These are phyloP conservation scores for Coemansia sp. DNA, from an alignment of 192 early-diverging fungal species.

Conservation along the genomic window DNA sequence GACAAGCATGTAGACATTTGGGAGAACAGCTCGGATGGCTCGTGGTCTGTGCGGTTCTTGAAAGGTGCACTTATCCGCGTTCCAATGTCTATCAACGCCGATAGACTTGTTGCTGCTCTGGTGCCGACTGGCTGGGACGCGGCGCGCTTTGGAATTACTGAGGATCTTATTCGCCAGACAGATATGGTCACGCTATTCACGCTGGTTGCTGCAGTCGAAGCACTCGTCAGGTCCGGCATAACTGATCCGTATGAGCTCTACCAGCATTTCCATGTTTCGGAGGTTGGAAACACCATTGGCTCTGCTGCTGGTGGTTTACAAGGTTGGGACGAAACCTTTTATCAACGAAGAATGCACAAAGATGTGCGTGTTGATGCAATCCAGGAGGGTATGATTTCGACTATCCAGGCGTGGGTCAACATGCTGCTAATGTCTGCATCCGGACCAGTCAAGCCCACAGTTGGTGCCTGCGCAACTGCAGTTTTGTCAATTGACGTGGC, in stretches of 20 bases:
- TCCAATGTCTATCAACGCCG: constrained; percentile 84
- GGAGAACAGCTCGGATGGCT: constrained; percentile 70
- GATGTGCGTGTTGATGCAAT: constrained; percentile 80
- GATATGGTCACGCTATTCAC: constrained; percentile 85
- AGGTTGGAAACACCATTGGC: constrained; percentile 87
- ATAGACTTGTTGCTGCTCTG: constrained; percentile 80
- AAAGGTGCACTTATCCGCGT: constrained; percentile 87
- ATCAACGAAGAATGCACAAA: constrained; percentile 71
- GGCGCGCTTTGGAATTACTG: constrained; percentile 84
- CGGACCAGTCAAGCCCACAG: constrained; percentile 76
- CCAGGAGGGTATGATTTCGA: constrained; percentile 94
- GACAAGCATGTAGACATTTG: constrained; percentile 70
- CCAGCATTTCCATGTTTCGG: constrained; percentile 91
- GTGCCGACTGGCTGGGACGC: constrained; percentile 94
- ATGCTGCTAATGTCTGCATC: constrained; percentile 88
- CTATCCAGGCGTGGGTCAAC: constrained; percentile 95
- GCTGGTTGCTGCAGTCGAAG: constrained; percentile 88
- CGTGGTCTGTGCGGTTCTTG: constrained; percentile 73
- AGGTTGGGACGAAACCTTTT: constrained; percentile 69
- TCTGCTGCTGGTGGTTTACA: constrained; percentile 85
- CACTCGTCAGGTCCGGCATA: constrained; percentile 83
- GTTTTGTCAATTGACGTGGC: constrained; percentile 88
- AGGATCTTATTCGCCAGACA: constrained; percentile 85
- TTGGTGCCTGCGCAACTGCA: constrained; percentile 91
- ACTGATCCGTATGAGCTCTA: constrained; percentile 97